phyloP scores from a whole-genome alignment of 805 yeast species.

The Wilhelminamyces savonicus region DNA sequence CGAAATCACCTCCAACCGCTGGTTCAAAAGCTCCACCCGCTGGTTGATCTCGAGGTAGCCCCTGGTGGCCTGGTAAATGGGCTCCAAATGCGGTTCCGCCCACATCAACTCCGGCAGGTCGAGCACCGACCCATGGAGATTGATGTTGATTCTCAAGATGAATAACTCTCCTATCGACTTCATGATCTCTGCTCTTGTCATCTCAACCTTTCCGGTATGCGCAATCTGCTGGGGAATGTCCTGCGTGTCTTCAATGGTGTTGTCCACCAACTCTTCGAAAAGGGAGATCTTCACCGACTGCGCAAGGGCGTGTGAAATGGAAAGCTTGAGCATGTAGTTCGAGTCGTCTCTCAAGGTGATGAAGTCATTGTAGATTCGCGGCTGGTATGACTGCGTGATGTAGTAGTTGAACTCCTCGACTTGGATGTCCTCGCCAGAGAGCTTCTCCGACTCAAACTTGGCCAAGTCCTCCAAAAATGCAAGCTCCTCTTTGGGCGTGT shows the following conservation, averaged over 20 bases:
- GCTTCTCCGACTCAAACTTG: conserved; percentile 86
- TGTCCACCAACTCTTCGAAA: conserved; percentile 93
- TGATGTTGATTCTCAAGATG: conserved; percentile 76
- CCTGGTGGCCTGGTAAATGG: conserved; percentile 94
- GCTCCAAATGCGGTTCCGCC: conserved; percentile 97
- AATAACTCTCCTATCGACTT: conserved; percentile 94
- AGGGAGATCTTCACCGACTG: conserved; percentile 93
- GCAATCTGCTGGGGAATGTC: conserved; percentile 97
- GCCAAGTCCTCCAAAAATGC: conserved; percentile 80
- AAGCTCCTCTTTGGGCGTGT: conserved; percentile 73
- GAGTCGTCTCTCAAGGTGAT: conserved; percentile 85
- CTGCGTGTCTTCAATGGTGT: conserved; percentile 95
- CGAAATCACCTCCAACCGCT: conserved; percentile 86
- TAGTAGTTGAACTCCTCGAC: conserved; percentile 93
- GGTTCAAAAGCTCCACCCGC: conserved; percentile 83
- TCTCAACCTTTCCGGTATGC: conserved; percentile 86
- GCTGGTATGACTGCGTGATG: conserved; percentile 89
- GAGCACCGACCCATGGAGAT: conserved; percentile 78
- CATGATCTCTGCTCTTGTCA: conserved; percentile 94
- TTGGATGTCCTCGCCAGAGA: conserved; percentile 88
- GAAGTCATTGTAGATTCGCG: conserved; percentile 91
- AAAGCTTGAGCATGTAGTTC: conserved; percentile 86
- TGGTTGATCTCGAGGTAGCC: conserved; percentile 95
- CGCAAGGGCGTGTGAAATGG: conserved; percentile 92
- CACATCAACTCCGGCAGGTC: conserved; percentile 98